Evolutionary conservation across 2,329 filamentous ascomycete genomes (phyloP).

Genomic region (Venturia pyrina): DNA sequence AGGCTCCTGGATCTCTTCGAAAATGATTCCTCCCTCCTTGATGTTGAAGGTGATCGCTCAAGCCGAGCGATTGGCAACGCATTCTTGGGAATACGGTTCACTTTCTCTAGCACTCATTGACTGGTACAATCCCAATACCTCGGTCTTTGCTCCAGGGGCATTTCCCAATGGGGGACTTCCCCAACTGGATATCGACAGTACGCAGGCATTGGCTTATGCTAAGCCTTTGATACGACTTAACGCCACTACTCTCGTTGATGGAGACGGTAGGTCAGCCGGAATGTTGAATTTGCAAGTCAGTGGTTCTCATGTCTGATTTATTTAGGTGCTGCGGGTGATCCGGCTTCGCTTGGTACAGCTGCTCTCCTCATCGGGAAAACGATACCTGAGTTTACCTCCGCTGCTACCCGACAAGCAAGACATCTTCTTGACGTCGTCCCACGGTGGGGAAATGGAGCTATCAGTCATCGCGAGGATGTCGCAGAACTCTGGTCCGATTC

Average conservation of each 20-base stretch:
- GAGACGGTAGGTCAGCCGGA: slow-evolving; percentile 16
- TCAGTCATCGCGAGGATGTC: slow-evolving; percentile 35
- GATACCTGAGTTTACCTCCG: slow-evolving; percentile 24
- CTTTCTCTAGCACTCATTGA: slow-evolving; percentile 32
- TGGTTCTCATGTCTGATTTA: neutral
- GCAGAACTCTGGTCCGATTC: slow-evolving; percentile 41
- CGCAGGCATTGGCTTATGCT: slow-evolving; percentile 26
- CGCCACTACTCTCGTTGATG: slow-evolving; percentile 23
- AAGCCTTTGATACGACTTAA: slow-evolving; percentile 23
- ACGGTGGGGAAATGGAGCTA: slow-evolving; percentile 36
- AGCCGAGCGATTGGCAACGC: slow-evolving; percentile 19
- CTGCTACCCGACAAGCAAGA: slow-evolving; percentile 30
- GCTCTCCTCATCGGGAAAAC: slow-evolving; percentile 34
- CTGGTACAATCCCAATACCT: slow-evolving; percentile 25
- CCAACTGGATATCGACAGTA: slow-evolving; percentile 17
- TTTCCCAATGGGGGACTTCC: slow-evolving; percentile 25
- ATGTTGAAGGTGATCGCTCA: slow-evolving; percentile 1
- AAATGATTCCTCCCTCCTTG: slow-evolving; percentile 11
- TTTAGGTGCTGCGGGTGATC: slow-evolving; percentile 31
- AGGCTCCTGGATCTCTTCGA: no score
- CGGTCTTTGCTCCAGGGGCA: slow-evolving; percentile 27
- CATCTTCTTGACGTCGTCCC: slow-evolving; percentile 31
- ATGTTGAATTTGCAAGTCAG: neutral
- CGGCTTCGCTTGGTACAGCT: slow-evolving; percentile 35
- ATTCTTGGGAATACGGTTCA: slow-evolving; percentile 34